phyloP scores from a whole-genome alignment of 768 basidiomycete species.

The Cystofilobasidium macerans region DNA sequence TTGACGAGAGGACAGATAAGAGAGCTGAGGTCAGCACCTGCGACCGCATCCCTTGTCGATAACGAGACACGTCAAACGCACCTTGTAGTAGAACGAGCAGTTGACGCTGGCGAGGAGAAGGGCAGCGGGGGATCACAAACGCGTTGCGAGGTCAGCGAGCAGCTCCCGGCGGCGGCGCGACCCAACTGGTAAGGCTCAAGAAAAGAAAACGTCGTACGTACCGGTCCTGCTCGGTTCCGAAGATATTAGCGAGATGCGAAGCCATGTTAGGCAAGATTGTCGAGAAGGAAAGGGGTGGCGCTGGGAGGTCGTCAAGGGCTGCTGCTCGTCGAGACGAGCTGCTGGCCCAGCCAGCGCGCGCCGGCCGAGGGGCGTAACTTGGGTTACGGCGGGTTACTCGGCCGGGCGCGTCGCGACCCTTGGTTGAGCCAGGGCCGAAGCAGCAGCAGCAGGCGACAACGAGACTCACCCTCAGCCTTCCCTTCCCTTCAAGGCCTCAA shows the following conservation, averaged over 20 bases:
- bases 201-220: not conserved
- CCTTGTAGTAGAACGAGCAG: conserved; percentile 98
- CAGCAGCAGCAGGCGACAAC: no score
- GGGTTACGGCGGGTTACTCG: no score
- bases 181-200: not conserved
- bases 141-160: not conserved
- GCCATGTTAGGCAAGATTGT: conserved; percentile 8
- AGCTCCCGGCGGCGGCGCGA: not conserved
- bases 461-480: no score
- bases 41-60: not conserved
- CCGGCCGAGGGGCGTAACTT: no score
- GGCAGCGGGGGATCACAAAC: not conserved
- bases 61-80: conserved; percentile 37
- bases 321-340: not conserved
- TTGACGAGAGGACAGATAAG: conserved; percentile 35
- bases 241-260: conserved; percentile 46
- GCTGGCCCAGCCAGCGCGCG: no score
- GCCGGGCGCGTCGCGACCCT: no score
- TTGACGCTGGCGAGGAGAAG: conserved; percentile 54
- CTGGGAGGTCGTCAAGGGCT: not conserved
- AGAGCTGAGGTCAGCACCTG: not conserved
- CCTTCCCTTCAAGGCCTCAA: no score
- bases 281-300: not conserved
- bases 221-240: conserved; percentile 58
- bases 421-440: no score